phyloP scores from a whole-genome alignment of 2,329 filamentous ascomycete species.

The Plectosphaerella sp. region DNA sequence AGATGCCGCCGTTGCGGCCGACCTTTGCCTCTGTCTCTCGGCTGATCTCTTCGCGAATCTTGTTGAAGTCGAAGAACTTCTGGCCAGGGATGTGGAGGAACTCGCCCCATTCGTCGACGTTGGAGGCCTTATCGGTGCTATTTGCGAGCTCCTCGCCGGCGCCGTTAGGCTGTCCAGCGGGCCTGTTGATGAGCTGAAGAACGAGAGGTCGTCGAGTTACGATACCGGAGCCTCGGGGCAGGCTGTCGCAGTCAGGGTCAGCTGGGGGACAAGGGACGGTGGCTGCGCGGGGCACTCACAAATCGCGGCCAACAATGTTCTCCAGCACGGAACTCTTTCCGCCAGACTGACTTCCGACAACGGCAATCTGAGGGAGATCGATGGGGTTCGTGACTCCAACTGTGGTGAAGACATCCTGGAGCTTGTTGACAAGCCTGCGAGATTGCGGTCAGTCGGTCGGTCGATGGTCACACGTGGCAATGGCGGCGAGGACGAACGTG shows the following conservation, averaged over 20 bases:
- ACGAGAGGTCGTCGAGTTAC: conserved; percentile 94
- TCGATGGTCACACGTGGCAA: conserved; percentile 3
- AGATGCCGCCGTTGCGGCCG: conserved; percentile 93
- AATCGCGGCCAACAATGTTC: conserved; percentile 98
- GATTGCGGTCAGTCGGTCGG: conserved; percentile 20
- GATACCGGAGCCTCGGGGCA: conserved; percentile 96
- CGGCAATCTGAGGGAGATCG: conserved; percentile 95
- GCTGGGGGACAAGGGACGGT: conserved; percentile 7
- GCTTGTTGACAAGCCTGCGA: conserved; percentile 87
- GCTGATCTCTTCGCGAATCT: conserved; percentile 96
- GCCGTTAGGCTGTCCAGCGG: conserved; percentile 67
- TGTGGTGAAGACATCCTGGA: conserved; percentile 98
- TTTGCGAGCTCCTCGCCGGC: conserved; percentile 60
- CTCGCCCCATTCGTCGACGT: conserved; percentile 96
- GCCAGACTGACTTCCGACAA: conserved; percentile 97
- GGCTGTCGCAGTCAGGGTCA: conserved; percentile 46
- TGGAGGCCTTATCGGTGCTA: conserved; percentile 79
- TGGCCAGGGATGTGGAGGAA: conserved; percentile 96
- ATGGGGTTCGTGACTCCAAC: conserved; percentile 99
- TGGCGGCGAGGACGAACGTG: conserved; percentile 40
- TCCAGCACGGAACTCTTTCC: conserved; percentile 99
- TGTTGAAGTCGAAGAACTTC: conserved; percentile 97
- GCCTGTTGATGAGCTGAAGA: conserved; percentile 94
- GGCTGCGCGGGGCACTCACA: conserved; percentile 58
- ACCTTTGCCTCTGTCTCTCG: conserved; percentile 96